These are phyloP conservation scores for Xylaria sp. DNA, from an alignment of 2,329 filamentous ascomycete species.

Conservation along the genomic window DNA sequence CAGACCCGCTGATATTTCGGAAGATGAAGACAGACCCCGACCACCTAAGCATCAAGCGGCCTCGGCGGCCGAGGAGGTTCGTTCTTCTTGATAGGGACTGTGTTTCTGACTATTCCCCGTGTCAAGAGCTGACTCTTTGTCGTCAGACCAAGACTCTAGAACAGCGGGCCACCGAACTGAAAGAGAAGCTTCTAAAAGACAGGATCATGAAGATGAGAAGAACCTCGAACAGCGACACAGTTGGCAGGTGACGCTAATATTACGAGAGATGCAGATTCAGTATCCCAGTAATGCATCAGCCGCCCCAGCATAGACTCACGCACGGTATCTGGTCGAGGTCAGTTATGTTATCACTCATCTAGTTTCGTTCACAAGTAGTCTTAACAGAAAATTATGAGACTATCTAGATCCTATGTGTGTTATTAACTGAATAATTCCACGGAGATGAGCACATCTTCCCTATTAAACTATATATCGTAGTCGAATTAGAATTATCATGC, in stretches of 20 bases:
- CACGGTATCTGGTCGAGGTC: conserved; percentile 42
- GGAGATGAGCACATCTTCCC: neutral
- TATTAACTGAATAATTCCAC: neutral
- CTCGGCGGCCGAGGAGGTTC: conserved; percentile 56
- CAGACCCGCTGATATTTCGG: conserved; percentile 67
- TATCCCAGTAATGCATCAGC: conserved; percentile 34
- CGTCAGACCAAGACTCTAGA: conserved; percentile 52
- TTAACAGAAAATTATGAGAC: conserved; percentile 11
- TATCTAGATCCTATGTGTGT: neutral
- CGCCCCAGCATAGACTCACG: conserved; percentile 24
- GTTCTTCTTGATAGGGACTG: conserved; percentile 50
- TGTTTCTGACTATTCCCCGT: conserved; percentile 40
- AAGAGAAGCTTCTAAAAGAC: conserved; percentile 63
- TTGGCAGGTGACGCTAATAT: conserved; percentile 59
- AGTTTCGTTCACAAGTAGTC: conserved; percentile 24
- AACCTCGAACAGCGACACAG: conserved; percentile 56
- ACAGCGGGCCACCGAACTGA: conserved; percentile 57
- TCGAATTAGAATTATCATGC: neutral
- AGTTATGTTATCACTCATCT: conserved; percentile 35
- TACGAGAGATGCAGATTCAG: conserved; percentile 51
- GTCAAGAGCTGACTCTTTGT: conserved; percentile 51
- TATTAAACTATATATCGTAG: conserved; percentile 1
- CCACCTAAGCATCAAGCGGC: conserved; percentile 49
- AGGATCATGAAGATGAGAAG: conserved; percentile 66
- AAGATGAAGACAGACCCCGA: conserved; percentile 57